These are phyloP conservation scores for Phytophthora fragariaefolia DNA, from an alignment of 352 stramenopile species.

Conservation along the genomic window DNA sequence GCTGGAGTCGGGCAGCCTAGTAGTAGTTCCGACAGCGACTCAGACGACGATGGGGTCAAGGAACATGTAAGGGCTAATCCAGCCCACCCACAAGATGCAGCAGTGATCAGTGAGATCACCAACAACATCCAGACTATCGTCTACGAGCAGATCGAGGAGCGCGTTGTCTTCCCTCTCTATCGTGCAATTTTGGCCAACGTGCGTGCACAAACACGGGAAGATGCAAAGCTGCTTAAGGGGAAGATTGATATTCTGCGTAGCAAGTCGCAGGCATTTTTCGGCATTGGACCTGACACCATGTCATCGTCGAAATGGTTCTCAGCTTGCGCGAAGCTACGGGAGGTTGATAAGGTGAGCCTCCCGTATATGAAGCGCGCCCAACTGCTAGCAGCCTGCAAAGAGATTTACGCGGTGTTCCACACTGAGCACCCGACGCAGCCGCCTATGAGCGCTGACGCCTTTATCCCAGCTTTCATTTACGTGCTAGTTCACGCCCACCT, in stretches of 20 bases:
- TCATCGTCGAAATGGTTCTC: constrained; percentile 69
- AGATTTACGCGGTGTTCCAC: constrained; percentile 85
- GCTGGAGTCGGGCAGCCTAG: constrained; percentile 50
- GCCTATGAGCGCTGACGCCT: constrained; percentile 88
- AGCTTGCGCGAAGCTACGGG: constrained; percentile 67
- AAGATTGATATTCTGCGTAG: constrained; percentile 84
- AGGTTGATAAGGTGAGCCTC: constrained; percentile 80
- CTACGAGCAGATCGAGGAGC: constrained; percentile 86
- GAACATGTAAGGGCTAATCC: constrained; percentile 16
- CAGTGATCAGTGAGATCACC: constrained; percentile 58
- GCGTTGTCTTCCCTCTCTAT: constrained; percentile 84
- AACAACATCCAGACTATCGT: constrained; percentile 76
- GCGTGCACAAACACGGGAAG: constrained; percentile 57
- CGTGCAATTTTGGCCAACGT: constrained; percentile 72
- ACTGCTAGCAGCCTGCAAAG: constrained; percentile 76
- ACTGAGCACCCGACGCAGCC: constrained; percentile 68
- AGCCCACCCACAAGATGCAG: constrained; percentile 18
- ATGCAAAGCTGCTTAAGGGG: constrained; percentile 75
- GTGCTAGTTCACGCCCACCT: constrained; percentile 81
- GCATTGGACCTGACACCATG: constrained; percentile 70
- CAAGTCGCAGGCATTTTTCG: constrained; percentile 87
- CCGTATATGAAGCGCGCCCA: constrained; percentile 87
- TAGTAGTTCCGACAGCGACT: constrained; percentile 40
- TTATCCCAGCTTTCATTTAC: constrained; percentile 90
- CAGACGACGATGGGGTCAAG: constrained; percentile 35